Conservation (phyloP, 306 rosid genomes). For the Fagus sylvatica region DNA sequence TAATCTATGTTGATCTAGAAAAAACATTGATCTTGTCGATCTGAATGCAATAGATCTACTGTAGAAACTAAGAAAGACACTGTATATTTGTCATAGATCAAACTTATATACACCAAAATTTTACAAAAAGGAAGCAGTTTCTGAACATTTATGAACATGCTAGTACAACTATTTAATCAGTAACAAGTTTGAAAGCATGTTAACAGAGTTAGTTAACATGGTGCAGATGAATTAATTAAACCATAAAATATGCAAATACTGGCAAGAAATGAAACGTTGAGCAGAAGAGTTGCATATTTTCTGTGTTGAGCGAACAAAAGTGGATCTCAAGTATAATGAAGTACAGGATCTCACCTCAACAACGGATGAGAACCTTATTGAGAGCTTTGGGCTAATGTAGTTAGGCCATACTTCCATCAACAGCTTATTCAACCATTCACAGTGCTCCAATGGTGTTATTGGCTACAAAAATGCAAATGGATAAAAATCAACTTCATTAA, state of each 20-base stretch:
- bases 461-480: conserved; percentile 48
- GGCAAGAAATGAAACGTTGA: neutral
- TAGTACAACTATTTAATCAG: neutral
- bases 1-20: neutral
- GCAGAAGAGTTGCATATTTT: conserved; percentile 12
- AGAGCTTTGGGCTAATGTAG: conserved; percentile 63
- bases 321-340: conserved; percentile 11
- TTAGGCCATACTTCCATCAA: conserved; percentile 79
- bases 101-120: neutral
- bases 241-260: neutral
- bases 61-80: neutral
- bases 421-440: conserved; percentile 90
- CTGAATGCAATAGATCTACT: neutral
- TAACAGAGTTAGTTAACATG: neutral
- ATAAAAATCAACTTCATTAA: conserved; percentile 27
- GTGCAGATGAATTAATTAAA: neutral
- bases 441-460: conserved; percentile 85
- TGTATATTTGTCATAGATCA: neutral
- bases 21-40: neutral
- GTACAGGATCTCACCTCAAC: conserved; percentile 64
- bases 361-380: conserved; percentile 60
- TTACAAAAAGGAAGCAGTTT: neutral
- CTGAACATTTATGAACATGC: neutral
- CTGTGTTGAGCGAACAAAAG: conserved; percentile 4
- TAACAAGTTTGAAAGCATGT: neutral